A percentile compares a stretch with the other conserved stretches of the same genome.
Conservation (phyloP, 2,329 filamentous ascomycete species). For the Bipolaris cookei region DNA sequence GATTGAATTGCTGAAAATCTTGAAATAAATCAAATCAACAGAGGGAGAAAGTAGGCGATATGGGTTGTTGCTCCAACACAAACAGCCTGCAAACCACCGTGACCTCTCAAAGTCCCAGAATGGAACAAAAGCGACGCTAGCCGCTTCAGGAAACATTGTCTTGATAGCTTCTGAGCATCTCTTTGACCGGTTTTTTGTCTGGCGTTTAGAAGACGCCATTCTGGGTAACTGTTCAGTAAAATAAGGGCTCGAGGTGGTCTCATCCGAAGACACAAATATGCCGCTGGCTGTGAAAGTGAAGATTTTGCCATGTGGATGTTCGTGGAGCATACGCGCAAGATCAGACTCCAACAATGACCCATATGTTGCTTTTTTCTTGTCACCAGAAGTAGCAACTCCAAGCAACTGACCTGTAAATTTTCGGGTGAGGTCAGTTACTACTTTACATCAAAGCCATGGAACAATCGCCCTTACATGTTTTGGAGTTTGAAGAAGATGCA, state of each 20-base stretch:
- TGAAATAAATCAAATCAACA: slow-evolving; percentile 45
- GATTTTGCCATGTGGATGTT: slow-evolving; percentile 35
- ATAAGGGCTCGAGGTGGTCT: slow-evolving; percentile 11
- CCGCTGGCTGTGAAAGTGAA: slow-evolving; percentile 32
- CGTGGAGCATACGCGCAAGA: slow-evolving; percentile 29
- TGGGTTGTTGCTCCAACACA: slow-evolving; percentile 44
- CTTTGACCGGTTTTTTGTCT: slow-evolving; percentile 24
- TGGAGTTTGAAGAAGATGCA: slow-evolving; percentile 11
- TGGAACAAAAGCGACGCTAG: slow-evolving; percentile 48
- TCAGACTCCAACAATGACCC: slow-evolving; percentile 28
- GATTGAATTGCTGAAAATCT: slow-evolving; percentile 55
- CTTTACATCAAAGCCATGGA: not conserved
- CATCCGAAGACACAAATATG: slow-evolving; percentile 28
- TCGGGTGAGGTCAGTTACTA: not conserved
- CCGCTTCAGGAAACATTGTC: slow-evolving; percentile 55
- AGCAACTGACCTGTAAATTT: slow-evolving; percentile 25
- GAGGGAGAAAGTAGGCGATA: slow-evolving; percentile 37
- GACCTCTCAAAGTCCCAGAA: slow-evolving; percentile 50
- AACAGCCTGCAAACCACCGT: slow-evolving; percentile 46
- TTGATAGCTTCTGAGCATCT: slow-evolving; percentile 55
- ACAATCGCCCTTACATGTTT: slow-evolving; percentile 18
- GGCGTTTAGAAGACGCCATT: slow-evolving; percentile 2
- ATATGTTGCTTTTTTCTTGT: slow-evolving; percentile 9
- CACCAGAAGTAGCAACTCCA: slow-evolving; percentile 24
- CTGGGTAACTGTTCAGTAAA: slow-evolving; percentile 1